Percentiles rank a stretch among this genome's conserved stretches.
Conservation (phyloP, 495 filamentous ascomycete genomes). For the Aspergillus sparsus region DNA sequence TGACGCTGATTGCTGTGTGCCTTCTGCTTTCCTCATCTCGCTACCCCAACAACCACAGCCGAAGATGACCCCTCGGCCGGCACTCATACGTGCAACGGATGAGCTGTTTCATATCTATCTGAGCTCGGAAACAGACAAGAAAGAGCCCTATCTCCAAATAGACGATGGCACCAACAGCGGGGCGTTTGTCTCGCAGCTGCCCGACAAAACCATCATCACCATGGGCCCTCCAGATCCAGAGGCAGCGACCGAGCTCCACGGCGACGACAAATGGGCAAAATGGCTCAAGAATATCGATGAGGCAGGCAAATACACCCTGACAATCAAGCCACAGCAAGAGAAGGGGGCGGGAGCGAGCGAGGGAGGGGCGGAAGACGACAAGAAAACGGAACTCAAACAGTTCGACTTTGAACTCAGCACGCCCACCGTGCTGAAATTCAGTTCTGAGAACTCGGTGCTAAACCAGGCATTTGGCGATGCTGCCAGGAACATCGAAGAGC, state of each 20-base stretch:
- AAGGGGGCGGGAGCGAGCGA: background rate
- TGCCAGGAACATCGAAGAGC: background rate
- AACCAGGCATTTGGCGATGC: background rate
- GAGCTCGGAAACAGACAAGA: background rate
- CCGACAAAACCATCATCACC: background rate
- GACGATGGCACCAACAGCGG: background rate
- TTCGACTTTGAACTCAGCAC: background rate
- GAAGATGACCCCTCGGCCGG: background rate
- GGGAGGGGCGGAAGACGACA: background rate
- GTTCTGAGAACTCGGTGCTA: background rate
- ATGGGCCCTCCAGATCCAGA: background rate
- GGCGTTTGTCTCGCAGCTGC: background rate
- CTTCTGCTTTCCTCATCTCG: background rate
- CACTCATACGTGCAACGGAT: background rate
- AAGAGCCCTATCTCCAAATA: background rate
- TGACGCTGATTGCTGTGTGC: background rate
- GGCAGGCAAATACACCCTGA: background rate
- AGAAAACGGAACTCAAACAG: background rate
- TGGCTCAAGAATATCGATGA: slow-evolving; percentile 1
- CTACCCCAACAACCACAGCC: background rate
- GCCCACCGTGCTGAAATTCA: background rate
- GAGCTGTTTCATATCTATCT: background rate
- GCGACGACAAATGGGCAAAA: background rate
- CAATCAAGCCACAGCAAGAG: background rate
- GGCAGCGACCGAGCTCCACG: background rate